Conservation (phyloP, 352 stramenopile species). For the Phytophthora pistaciae region DNA sequence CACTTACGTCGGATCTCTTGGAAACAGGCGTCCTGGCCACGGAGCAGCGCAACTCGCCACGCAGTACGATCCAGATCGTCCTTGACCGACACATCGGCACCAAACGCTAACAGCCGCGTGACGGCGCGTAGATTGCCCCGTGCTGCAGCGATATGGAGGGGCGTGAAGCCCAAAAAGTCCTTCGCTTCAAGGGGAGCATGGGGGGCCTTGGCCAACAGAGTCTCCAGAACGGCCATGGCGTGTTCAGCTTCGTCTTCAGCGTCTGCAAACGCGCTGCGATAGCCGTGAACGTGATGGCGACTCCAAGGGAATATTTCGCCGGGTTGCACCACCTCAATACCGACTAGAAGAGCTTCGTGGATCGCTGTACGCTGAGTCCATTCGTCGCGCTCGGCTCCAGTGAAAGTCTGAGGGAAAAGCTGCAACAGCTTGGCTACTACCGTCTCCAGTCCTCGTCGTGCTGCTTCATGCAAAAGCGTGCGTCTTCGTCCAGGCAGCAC, state of each 20-base stretch:
- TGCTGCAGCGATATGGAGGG: conserved; percentile 61
- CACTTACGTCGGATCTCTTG: conserved; percentile 75
- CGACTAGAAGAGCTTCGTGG: conserved; percentile 54
- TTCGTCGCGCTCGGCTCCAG: conserved; percentile 47
- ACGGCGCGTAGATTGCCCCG: conserved; percentile 53
- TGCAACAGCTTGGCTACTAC: conserved; percentile 64
- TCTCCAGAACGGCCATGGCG: conserved; percentile 39
- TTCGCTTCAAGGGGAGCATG: conserved; percentile 50
- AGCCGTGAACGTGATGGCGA: conserved; percentile 23
- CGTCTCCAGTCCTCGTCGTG: conserved; percentile 44
- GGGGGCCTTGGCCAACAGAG: conserved; percentile 44
- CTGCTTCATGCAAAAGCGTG: conserved; percentile 61
- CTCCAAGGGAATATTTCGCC: conserved; percentile 31
- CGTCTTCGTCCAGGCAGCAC: conserved; percentile 32
- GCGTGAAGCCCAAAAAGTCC: conserved; percentile 68
- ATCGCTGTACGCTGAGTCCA: conserved; percentile 58
- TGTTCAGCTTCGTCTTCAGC: conserved; percentile 34
- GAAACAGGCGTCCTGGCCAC: conserved; percentile 64
- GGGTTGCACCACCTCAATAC: conserved; percentile 28
- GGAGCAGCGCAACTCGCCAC: conserved; percentile 66
- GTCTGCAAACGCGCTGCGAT: conserved; percentile 9
- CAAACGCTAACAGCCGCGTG: conserved; percentile 51
- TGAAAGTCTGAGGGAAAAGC: conserved; percentile 52
- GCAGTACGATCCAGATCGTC: conserved; percentile 58
- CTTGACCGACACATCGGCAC: conserved; percentile 52